These are phyloP conservation scores for Metschnikowia matae DNA, from an alignment of 805 yeast species.

Conservation along the genomic window DNA sequence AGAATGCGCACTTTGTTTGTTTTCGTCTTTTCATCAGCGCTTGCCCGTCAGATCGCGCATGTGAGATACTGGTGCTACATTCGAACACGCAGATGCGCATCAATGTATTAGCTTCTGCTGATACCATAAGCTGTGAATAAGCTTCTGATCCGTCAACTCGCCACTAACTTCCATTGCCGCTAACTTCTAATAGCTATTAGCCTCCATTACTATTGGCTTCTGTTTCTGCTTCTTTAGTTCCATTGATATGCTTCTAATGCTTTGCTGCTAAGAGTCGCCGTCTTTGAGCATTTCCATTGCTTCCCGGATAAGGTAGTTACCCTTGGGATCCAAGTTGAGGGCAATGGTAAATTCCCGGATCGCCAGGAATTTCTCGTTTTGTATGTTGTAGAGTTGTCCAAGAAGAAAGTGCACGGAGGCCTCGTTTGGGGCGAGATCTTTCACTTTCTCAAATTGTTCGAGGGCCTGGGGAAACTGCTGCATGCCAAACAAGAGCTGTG, in stretches of 20 bases:
- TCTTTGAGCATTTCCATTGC: conserved; percentile 59
- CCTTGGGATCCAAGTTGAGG: conserved; percentile 87
- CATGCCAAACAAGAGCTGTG: conserved; percentile 71
- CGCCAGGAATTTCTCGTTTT: conserved; percentile 72
- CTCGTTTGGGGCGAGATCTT: conserved; percentile 85
- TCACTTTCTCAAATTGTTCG: conserved; percentile 66
- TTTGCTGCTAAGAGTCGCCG: background rate
- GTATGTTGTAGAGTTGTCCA: conserved; percentile 79
- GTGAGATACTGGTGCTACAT: background rate
- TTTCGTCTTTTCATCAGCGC: too few species aligned
- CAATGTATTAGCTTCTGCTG: background rate
- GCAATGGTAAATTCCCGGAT: conserved; percentile 85
- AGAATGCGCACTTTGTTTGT: background rate
- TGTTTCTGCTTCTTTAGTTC: too few species aligned
- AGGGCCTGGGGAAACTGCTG: conserved; percentile 71
- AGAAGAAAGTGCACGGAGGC: conserved; percentile 87
- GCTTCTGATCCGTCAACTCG: background rate
- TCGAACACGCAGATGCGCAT: background rate
- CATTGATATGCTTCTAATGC: too few species aligned
- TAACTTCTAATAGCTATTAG: background rate
- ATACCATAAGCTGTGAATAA: background rate
- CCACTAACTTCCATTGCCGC: background rate
- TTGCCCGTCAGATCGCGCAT: background rate
- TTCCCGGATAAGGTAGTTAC: conserved; percentile 77
- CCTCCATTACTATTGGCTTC: background rate